Evolutionary conservation across 106 monocot genomes (phyloP).

Genomic region (Cymbidium sinense): DNA sequence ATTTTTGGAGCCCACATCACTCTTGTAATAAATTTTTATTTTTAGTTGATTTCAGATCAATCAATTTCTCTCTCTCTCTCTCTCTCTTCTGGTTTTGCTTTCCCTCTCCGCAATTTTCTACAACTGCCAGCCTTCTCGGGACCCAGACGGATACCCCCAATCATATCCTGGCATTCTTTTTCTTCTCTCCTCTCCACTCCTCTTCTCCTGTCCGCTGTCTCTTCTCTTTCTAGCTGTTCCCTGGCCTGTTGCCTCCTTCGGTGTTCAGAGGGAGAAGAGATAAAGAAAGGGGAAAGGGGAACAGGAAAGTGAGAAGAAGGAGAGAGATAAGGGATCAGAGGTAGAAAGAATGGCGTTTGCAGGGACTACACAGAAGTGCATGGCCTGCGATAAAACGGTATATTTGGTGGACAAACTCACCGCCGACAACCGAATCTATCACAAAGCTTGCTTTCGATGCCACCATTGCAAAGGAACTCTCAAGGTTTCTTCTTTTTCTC

Average conservation of each 20-base stretch:
- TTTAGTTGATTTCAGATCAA: background rate
- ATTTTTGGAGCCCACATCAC: too few relatives aligned
- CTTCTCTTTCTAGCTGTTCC: background rate
- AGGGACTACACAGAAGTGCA: conserved; percentile 67
- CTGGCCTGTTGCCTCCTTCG: background rate
- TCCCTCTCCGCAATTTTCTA: conserved; percentile 24
- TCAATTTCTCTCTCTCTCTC: background rate
- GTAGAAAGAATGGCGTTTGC: conserved; percentile 35
- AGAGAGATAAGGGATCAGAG: background rate
- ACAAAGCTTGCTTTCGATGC: conserved; percentile 91
- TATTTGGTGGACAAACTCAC: conserved; percentile 89
- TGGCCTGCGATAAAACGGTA: conserved; percentile 74
- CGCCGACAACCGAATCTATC: conserved; percentile 72
- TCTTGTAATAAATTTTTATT: too few relatives aligned
- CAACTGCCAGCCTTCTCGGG: conserved; percentile 7
- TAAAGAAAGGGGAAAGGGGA: background rate
- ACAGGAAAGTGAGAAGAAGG: background rate
- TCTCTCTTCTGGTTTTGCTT: conserved; percentile 16
- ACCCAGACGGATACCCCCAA: background rate
- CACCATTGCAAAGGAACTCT: conserved; percentile 91
- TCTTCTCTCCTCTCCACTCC: conserved; percentile 6
- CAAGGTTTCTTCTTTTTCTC: conserved; percentile 5
- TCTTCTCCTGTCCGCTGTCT: conserved; percentile 1
- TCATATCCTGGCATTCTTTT: background rate
- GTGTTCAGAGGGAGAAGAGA: background rate